phyloP scores from a whole-genome alignment of 1,284 basidiomycete genomes.

The Acaromyces ingoldii region DNA sequence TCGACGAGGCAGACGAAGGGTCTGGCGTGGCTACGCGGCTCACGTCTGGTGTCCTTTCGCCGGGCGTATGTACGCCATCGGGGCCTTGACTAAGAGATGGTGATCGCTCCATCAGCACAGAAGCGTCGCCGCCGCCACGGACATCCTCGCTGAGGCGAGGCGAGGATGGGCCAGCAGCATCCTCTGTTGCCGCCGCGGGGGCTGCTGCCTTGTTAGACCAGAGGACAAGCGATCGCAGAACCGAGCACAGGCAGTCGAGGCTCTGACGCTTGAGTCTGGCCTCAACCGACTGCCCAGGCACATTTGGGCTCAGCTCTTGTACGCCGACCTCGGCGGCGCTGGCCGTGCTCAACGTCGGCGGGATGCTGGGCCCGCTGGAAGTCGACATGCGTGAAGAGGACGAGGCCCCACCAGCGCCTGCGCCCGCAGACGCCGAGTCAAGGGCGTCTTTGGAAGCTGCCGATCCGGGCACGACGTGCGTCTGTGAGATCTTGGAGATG shows the following conservation, averaged over 20 bases:
- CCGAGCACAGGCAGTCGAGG: conserved; percentile 47
- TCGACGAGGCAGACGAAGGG: background rate
- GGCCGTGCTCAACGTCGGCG: conserved; percentile 29
- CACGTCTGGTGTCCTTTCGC: background rate
- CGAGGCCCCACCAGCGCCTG: background rate
- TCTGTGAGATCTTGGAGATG: conserved; percentile 40
- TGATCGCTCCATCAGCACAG: too few species aligned
- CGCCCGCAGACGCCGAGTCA: conserved; percentile 4
- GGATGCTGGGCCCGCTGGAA: conserved; percentile 21
- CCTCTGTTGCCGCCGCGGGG: conserved; percentile 12
- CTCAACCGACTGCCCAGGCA: conserved; percentile 34
- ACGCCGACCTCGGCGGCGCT: conserved; percentile 2
- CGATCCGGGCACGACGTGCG: conserved; percentile 21
- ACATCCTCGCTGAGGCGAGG: too few species aligned
- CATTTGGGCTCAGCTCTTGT: background rate
- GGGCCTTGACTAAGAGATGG: too few species aligned
- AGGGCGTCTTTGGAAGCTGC: conserved; percentile 14
- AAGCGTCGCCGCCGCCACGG: too few species aligned
- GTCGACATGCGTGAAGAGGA: background rate
- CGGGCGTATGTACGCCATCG: too few species aligned
- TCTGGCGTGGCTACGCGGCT: conserved; percentile 9
- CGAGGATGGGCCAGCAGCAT: background rate
- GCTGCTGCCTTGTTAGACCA: conserved; percentile 35
- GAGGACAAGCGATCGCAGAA: conserved; percentile 45
- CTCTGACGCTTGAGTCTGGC: conserved; percentile 46